Evolutionary conservation across 257 asterid genomes (phyloP).

Genomic region (Scutellaria barbata): DNA sequence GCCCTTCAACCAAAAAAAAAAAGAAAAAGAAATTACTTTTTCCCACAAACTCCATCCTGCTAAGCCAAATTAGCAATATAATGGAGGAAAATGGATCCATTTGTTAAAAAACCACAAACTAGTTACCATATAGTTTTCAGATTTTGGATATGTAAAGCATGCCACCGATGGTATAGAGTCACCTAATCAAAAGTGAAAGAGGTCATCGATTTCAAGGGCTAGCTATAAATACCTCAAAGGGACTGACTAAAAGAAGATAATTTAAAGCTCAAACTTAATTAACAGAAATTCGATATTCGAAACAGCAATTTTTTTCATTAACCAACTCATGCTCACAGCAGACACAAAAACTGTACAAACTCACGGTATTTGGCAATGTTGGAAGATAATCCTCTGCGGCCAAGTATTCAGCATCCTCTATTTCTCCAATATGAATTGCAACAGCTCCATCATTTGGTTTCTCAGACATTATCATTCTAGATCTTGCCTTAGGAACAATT

Average conservation of each 20-base stretch:
- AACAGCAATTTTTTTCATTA: constrained; percentile 17
- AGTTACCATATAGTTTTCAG: background rate
- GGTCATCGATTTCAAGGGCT: constrained; percentile 4
- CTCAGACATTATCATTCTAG: constrained; percentile 94
- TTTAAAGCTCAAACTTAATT: background rate
- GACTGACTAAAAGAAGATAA: background rate
- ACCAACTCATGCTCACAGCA: constrained; percentile 28
- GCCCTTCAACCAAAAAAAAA: background rate
- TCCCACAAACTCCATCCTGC: background rate
- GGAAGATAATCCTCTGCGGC: constrained; percentile 89
- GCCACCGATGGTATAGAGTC: constrained; percentile 10
- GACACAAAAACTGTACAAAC: constrained; percentile 38
- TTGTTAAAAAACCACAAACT: constrained; percentile 10
- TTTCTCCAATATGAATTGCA: constrained; percentile 85
- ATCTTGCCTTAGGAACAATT: constrained; percentile 60
- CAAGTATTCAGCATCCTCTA: constrained; percentile 66
- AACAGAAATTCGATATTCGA: background rate
- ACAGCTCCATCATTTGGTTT: constrained; percentile 86
- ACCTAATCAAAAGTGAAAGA: constrained; percentile 15
- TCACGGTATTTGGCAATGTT: constrained; percentile 88
- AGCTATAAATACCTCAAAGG: background rate
- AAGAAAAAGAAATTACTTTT: background rate
- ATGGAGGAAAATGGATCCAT: background rate
- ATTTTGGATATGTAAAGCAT: constrained; percentile 2
- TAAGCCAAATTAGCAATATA: background rate